Evolutionary conservation across 352 stramenopile species (phyloP), one percentile per base, ranked within the genome.

Genomic region (Globisporangium lucens): DNA sequence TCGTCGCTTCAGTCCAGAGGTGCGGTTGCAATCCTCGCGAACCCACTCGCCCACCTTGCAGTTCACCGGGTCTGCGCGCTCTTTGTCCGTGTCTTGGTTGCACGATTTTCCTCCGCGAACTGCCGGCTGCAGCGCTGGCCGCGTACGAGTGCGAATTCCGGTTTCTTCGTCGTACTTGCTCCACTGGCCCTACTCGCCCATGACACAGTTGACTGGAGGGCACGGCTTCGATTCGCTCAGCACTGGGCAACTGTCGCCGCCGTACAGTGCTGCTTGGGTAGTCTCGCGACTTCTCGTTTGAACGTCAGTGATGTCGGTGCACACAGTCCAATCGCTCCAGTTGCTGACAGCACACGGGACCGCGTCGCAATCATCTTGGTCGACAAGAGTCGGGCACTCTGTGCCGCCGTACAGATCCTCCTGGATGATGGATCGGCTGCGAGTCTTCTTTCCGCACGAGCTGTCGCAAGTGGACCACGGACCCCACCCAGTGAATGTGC

Each of bases 11-110:
- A 67, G 24, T 0, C 75, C 75, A 0, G 63, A 73, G 47, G 89
- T 74, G 36, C 83, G 89, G 2, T 69, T 56, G 4, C 69, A 71
- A 52, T 81, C 89, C 43, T 68, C 71, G 36, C 35, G 38, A 20
- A 47, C 80, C 84, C 84, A 93, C 22, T 71, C 60, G 8, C 75
- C 74, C 5, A 86, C 46, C 24, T 73, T 67, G 51, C 84, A 93
- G 70, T 90, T 82, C 3, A 89, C 70, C 0, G 78, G 80, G 0
- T 71, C 43, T 0, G 76, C 68, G n/a, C 60, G 67, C 49, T 91
- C 77, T 0, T 52, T 75, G 17, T 84, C 65, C 1, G 70, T 72
- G 2, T 72, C 73, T 2, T 56, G 49, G 0, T 76, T 79, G 15
- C 82, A 91, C 3, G 64, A 49, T 9, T 69, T 60, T 9, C 82